Base-by-base conservation (phyloP, 106 monocot species). In the Amphibolis antarctica region DNA sequence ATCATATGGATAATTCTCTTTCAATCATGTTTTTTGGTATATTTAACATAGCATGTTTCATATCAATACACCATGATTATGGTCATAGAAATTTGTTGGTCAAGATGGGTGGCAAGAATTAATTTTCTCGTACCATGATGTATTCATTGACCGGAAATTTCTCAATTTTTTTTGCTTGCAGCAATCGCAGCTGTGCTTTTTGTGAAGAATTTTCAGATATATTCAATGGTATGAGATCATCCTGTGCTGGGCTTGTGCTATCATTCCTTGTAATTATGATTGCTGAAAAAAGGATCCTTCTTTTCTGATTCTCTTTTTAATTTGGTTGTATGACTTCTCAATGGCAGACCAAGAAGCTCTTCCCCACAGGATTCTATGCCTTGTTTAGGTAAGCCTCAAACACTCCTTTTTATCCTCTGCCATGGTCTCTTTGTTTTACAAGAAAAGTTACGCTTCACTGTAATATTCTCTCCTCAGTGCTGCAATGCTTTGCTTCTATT, bases 401-500 rank as follows among this genome's bases (percentile, higher is more conserved):
- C 57, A 14, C 14, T 14, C 15, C n/a, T 28, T 14, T 57, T 14
- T 2, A 28, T 15, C 28, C 27, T 26, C 28, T 57, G 13, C 28
- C 10, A 57, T 57, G 13, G n/a, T 57, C 7, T 10, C 14, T 57
- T 27, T 26, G 28, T 49, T 26, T 14, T 28, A 22, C 12, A 50
- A 53, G 51, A 66, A 19, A 19, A 26, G 28, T 57, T 28, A 57
- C 26, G 18, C 4, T 44, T 12, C 48, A 42, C 21, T 36, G 54
- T 5, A 19, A 23, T 18, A 9, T 31, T 53, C 28, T 46, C 47
- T 36, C 20, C 24, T 25, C 81, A 85, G 85, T 67, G 73, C 73
- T 51, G 72, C 76, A 48, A 82, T 82, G 86, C 30, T 82, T 65
- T 77, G 76, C 42, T 86, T 86, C 60, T 86, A 86, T 49, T 59